Percentiles rank a stretch among this genome's conserved stretches.
phyloP scores from a whole-genome alignment of 768 basidiomycete genomes.

The Atractiella rhizophila region DNA sequence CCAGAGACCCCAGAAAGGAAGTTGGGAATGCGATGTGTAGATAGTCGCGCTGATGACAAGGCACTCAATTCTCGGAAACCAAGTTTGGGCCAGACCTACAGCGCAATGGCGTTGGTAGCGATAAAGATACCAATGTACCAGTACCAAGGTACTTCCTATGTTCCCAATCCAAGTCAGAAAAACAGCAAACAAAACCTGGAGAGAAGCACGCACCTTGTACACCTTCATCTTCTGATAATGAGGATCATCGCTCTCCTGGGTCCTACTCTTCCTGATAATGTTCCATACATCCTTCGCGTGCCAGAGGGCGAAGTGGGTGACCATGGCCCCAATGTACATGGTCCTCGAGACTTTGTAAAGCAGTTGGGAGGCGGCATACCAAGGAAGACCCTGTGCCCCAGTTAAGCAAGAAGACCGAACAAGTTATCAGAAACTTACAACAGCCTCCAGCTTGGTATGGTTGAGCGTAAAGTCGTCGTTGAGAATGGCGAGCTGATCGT shows the following conservation, averaged over 20 bases:
- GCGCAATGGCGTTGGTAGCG: slow-evolving; percentile 12
- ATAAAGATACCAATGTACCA: slow-evolving; percentile 15
- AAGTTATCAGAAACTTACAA: too few relatives aligned
- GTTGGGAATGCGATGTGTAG: slow-evolving; percentile 8
- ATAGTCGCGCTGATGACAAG: too few relatives aligned
- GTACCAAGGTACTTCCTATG: slow-evolving; percentile 14
- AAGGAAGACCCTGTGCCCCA: slow-evolving; percentile 7
- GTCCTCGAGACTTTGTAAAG: slow-evolving; percentile 5
- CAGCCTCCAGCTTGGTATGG: slow-evolving; percentile 12
- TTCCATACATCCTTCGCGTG: slow-evolving; percentile 8
- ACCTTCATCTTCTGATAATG: slow-evolving; percentile 8
- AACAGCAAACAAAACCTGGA: background rate
- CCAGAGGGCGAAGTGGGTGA: slow-evolving; percentile 15
- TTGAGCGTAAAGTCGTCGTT: slow-evolving; percentile 15
- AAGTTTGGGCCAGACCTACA: slow-evolving; percentile 10
- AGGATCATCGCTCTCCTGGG: slow-evolving; percentile 6
- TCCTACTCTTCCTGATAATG: slow-evolving; percentile 8
- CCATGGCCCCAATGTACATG: slow-evolving; percentile 13
- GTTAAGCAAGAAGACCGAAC: too few relatives aligned
- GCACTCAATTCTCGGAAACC: too few relatives aligned
- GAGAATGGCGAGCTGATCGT: slow-evolving; percentile 16
- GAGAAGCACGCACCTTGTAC: too few relatives aligned
- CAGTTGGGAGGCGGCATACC: slow-evolving; percentile 9
- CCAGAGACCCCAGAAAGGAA: slow-evolving; percentile 23
- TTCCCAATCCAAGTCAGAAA: background rate